Base-by-base conservation (phyloP, 2,329 filamentous ascomycete species). In the Rhexocercosporidium sp. region DNA sequence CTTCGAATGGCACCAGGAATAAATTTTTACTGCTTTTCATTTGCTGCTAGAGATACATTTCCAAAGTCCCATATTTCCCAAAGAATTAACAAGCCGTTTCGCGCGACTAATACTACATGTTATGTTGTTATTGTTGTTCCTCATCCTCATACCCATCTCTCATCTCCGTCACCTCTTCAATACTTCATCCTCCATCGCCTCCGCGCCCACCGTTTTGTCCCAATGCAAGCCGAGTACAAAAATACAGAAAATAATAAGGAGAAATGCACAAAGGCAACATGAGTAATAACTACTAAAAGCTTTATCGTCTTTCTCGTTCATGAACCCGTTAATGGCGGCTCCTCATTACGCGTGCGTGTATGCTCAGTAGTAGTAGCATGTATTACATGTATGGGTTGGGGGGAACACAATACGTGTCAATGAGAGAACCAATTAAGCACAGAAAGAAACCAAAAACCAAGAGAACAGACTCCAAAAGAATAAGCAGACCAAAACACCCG, bases 11-110 rank as follows among this genome's bases (percentile, higher is more conserved):
- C 3, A 22, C 53, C 20, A n/a, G 29, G 20, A 18, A 56, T 57
- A 39, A 54, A 53, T 37, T 57, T 57, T 57, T 57, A 57, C 53
- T 57, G 53, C 53, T 57, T 57, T 59, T 59, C n/a, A 29, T 59
- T 59, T 59, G 56, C 37, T 64, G 37, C 49, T 64, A 64, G 37
- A 64, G 51, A 64, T 64, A 64, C 61, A 64, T 59, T 29, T 59
- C 56, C 39, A 4, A 39, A 59, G 34, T 27, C 56, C 56, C 56
- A 14, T 64, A 57, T 64, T 64, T 56, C 20, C 61, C 61, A 57
- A 64, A 64, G 51, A 44, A 62, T 51, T 44, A 64, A 56, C 25
- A 57, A 44, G 39, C 47, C 39, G n/a, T 57, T 46, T 59, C 41
- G 27, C 62, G 44, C 46, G 41, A 59, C 34, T 65, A 49, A 51